A percentile compares a stretch with the other conserved stretches of the same genome.
Evolutionary conservation across 108 stramenopile species (phyloP).

Genomic region (Thalassiosira profunda): DNA sequence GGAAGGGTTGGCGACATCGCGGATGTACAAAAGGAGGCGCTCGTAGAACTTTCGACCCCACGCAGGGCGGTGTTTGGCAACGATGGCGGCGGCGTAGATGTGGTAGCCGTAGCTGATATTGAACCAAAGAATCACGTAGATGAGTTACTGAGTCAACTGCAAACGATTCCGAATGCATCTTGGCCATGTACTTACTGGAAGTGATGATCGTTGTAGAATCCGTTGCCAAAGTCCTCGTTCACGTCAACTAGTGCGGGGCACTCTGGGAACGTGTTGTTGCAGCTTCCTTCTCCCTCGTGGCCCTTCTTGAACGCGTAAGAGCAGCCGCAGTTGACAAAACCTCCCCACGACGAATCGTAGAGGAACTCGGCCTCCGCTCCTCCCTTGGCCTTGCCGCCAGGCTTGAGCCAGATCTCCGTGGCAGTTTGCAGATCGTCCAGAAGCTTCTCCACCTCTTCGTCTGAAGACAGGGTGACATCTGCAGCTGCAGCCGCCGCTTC

Average conservation of each 20-base stretch:
- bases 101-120: constrained; percentile 93
- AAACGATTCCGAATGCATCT: too few species aligned
- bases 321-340: constrained; percentile 94
- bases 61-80: constrained; percentile 82
- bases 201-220: constrained; percentile 34
- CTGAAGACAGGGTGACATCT: constrained; percentile 51
- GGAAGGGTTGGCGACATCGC: constrained; percentile 96
- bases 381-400: constrained; percentile 70
- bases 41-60: constrained; percentile 92
- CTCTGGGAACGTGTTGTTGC: constrained; percentile 77
- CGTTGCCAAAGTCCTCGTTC: constrained; percentile 93
- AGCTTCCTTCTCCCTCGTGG: constrained; percentile 34
- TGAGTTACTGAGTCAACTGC: too few species aligned
- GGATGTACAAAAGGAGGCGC: constrained; percentile 81
- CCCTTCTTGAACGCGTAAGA: constrained; percentile 56
- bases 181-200: constrained; percentile 18
- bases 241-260: constrained; percentile 90
- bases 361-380: constrained; percentile 87
- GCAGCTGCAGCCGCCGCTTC: constrained; percentile 52
- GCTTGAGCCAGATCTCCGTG: constrained; percentile 89
- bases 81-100: constrained; percentile 92
- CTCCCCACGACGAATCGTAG: constrained; percentile 92
- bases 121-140: too few species aligned
- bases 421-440: constrained; percentile 63
- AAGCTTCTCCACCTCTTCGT: constrained; percentile 54